Percentiles rank a stretch among this genome's conserved stretches.
Evolutionary conservation across 495 filamentous ascomycete genomes (phyloP).

Genomic region (Cercophora samala): DNA sequence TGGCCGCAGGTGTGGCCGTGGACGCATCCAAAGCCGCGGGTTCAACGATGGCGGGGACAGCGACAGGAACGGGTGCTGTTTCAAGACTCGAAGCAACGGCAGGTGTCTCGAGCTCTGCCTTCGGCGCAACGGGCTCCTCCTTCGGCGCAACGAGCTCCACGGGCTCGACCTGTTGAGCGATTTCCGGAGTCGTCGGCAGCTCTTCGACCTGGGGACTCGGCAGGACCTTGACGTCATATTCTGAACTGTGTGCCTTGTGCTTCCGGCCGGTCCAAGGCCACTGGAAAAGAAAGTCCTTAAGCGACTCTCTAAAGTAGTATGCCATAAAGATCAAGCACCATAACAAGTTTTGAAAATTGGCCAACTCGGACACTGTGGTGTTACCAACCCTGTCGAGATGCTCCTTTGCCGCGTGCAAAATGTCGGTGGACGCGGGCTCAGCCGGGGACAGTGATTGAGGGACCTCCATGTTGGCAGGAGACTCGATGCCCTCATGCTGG

Average conservation of each 20-base stretch:
- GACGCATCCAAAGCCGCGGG: constrained; percentile 9
- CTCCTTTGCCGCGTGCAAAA: constrained; percentile 36
- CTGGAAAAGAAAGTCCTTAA: neutral
- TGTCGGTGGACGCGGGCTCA: constrained; percentile 25
- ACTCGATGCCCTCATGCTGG: constrained; percentile 2
- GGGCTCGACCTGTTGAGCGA: neutral
- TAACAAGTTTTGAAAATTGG: neutral
- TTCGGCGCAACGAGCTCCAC: neutral
- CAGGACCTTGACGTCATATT: neutral
- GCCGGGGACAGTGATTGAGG: constrained; percentile 10
- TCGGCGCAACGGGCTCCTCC: neutral
- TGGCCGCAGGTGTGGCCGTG: constrained; percentile 16
- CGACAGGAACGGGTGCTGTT: neutral
- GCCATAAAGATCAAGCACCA: neutral
- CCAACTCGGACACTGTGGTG: constrained; percentile 20
- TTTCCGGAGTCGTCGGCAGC: neutral
- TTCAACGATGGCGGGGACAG: neutral
- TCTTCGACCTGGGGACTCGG: neutral
- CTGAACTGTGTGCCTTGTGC: neutral
- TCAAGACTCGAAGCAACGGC: neutral
- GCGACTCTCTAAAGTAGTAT: neutral
- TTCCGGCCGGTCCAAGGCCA: neutral
- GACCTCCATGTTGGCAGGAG: neutral
- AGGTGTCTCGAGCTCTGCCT: constrained; percentile 2
- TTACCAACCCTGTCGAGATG: constrained; percentile 38